phyloP scores from a whole-genome alignment of 148 eudicot species.

The Camellia granthamiana region DNA sequence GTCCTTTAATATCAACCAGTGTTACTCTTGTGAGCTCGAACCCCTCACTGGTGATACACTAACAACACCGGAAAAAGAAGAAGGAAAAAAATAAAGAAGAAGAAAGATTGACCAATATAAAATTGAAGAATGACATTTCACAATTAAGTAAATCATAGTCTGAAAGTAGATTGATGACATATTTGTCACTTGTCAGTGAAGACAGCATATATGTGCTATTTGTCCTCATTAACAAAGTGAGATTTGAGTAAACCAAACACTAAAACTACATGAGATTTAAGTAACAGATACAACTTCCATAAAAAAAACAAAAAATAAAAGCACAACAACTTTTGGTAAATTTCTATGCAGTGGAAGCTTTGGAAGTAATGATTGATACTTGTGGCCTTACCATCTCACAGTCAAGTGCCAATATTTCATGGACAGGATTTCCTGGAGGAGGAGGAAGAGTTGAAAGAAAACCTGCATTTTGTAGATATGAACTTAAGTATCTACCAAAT shows the following conservation, averaged over 20 bases:
- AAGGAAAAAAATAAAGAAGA: background rate
- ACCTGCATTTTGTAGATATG: constrained; percentile 39
- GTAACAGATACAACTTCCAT: background rate
- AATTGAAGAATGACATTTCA: background rate
- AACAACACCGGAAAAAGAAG: background rate
- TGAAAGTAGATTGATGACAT: background rate
- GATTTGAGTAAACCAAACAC: no score
- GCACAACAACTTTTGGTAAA: background rate
- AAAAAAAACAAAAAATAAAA: background rate
- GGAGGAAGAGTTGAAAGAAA: constrained; percentile 68
- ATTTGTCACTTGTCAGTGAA: background rate
- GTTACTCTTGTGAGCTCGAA: constrained; percentile 95
- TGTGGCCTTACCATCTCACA: constrained; percentile 75
- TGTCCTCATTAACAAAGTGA: no score
- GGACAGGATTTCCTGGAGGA: constrained; percentile 51
- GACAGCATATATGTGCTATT: background rate
- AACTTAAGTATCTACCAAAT: background rate
- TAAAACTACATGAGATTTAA: background rate
- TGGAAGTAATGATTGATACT: background rate
- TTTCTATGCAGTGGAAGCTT: background rate
- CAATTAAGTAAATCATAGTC: background rate
- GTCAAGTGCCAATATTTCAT: constrained; percentile 69
- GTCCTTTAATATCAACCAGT: constrained; percentile 72
- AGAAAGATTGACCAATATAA: background rate
- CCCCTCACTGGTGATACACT: constrained; percentile 84